phyloP scores from a whole-genome alignment of 306 rosid genomes.

The Trifolium subterraneum region DNA sequence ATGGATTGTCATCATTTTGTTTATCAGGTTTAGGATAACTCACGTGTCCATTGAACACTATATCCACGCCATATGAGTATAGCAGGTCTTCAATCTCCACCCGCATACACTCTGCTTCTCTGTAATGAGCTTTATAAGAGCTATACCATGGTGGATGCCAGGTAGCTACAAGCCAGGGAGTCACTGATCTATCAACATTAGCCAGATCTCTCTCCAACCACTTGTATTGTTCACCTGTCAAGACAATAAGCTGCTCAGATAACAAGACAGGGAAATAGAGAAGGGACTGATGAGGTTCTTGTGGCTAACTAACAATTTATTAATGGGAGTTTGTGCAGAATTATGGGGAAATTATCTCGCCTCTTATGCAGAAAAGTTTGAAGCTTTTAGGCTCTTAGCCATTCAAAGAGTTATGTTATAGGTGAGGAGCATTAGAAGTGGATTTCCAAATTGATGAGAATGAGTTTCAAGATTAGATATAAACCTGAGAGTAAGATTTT shows the following conservation, averaged over 20 bases:
- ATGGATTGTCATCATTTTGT: conserved; percentile 19
- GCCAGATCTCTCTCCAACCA: conserved; percentile 89
- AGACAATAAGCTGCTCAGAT: conserved; percentile 24
- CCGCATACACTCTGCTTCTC: conserved; percentile 89
- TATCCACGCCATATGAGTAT: conserved; percentile 73
- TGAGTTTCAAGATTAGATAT: neutral
- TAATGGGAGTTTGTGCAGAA: neutral
- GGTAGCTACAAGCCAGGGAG: conserved; percentile 87
- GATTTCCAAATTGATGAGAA: neutral
- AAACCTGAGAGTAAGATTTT: neutral
- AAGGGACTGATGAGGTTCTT: conserved; percentile 3
- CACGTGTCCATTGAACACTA: conserved; percentile 86
- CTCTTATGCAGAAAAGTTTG: neutral
- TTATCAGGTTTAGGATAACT: conserved; percentile 44
- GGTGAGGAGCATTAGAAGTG: neutral
- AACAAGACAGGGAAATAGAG: neutral
- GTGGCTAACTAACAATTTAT: neutral
- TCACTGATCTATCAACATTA: conserved; percentile 62
- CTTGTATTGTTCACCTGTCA: conserved; percentile 70
- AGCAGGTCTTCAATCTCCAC: conserved; percentile 72
- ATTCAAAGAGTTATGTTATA: neutral
- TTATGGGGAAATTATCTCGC: neutral
- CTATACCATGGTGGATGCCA: conserved; percentile 97
- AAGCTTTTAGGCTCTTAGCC: neutral
- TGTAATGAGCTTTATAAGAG: conserved; percentile 72